Base-by-base conservation (phyloP, 2,329 filamentous ascomycete genomes). In the Huntiella omanensis region DNA sequence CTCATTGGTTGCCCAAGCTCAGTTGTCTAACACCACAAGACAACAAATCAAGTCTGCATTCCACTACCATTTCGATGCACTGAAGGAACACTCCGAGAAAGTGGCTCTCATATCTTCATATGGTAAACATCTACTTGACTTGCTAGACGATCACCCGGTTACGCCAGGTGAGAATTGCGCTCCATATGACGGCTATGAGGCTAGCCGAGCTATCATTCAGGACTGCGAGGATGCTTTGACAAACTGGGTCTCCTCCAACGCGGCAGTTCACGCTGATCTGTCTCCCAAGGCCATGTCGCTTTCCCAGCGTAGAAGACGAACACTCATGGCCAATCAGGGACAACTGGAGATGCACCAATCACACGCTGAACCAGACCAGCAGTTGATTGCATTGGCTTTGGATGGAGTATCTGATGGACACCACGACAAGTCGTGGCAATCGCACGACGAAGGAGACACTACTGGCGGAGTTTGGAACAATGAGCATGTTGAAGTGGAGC, bases 11-110 rank as follows among this genome's bases (percentile, higher is more conserved):
- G 91, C 91, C 52, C 91, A 98, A 64, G 91, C 91, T 5, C 91
- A 98, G 67, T 74, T 98, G 45, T 95, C 88, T 61, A 98, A 98
- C 72, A 98, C 98, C 59, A 98, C 92, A 19, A 88, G 91, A 57
- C 88, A 98, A 68, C 98, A 98, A 74, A 79, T 98, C 61, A 98
- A 98, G 76, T 83, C 88, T 45, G 91, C 91, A 36, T 98, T 95
- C 67, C 83, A 80, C 46, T 98, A 96, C 68, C 91, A 98, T 61
- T 98, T 98, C 57, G 88, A 98, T 60, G 91, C 91, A 38, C 77
- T 98, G 53, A 83, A 85, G 51, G 91, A 98, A 69, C 91, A 96
- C 66, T 91, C 83, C 62, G 91, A 98, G 67, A 98, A 98, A 71
- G 75, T 96, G 17, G 91, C 91, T 58, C 92, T 98, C 60, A 94